These are phyloP conservation scores for Xylaria sp. DNA, from an alignment of 2,329 filamentous ascomycete genomes.

Conservation along the genomic window DNA sequence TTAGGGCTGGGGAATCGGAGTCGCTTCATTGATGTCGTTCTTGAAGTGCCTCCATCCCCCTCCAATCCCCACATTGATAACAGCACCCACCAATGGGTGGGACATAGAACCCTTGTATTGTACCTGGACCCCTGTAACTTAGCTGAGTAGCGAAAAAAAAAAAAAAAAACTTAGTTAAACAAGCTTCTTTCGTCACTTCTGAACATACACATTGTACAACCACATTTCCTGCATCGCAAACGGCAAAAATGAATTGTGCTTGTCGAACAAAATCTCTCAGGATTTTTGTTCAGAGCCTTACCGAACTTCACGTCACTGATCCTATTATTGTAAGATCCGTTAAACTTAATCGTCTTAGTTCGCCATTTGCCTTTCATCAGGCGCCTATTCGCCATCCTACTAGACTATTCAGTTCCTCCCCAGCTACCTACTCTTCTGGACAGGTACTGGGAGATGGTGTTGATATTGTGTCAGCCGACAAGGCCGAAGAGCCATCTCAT, in stretches of 20 bases:
- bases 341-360: constrained; percentile 30
- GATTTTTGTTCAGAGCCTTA: constrained; percentile 60
- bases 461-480: background rate
- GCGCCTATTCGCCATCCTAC: constrained; percentile 25
- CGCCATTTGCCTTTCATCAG: constrained; percentile 29
- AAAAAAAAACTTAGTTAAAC: constrained; percentile 11
- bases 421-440: constrained; percentile 34
- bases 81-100: too few species aligned
- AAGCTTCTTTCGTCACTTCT: background rate
- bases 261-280: constrained; percentile 59
- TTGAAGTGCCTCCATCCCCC: background rate
- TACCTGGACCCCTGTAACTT: background rate
- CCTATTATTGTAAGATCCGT: constrained; percentile 30
- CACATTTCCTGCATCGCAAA: background rate
- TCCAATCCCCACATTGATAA: background rate
- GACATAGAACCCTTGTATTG: background rate
- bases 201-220: background rate
- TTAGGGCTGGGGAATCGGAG: background rate
- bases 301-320: constrained; percentile 43
- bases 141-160: background rate
- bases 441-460: constrained; percentile 6
- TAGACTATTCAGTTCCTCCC: constrained; percentile 41
- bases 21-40: constrained; percentile 6
- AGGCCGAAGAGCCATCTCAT: background rate
- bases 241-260: constrained; percentile 57